These are phyloP conservation scores for Aspergillus sp. DNA, from an alignment of 2,329 filamentous ascomycete species.

Conservation along the genomic window DNA sequence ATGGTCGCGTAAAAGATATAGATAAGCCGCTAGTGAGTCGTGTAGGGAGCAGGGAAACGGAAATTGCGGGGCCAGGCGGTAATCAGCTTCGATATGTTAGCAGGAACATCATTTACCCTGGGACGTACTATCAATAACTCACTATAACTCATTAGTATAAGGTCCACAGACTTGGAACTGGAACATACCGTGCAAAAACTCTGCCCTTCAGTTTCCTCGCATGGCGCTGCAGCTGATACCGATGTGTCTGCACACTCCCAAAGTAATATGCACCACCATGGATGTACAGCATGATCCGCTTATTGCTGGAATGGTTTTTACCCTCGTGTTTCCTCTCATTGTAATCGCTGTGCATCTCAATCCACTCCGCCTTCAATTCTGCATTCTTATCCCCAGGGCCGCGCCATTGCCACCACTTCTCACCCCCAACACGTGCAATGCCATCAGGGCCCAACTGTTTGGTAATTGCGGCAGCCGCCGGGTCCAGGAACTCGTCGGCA, in stretches of 20 bases:
- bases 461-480: slow-evolving; percentile 66
- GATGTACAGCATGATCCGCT: slow-evolving; percentile 86
- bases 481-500: slow-evolving; percentile 60
- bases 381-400: slow-evolving; percentile 49
- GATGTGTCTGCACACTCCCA: slow-evolving; percentile 90
- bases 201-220: slow-evolving; percentile 89
- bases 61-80: slow-evolving; percentile 87
- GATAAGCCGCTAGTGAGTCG: slow-evolving; percentile 84
- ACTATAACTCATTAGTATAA: slow-evolving; percentile 24
- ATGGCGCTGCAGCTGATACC: slow-evolving; percentile 97
- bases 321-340: slow-evolving; percentile 63
- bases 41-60: slow-evolving; percentile 92
- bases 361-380: slow-evolving; percentile 81
- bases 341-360: slow-evolving; percentile 88
- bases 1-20: slow-evolving; percentile 75
- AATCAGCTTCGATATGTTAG: slow-evolving; percentile 53
- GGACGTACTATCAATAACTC: slow-evolving; percentile 9
- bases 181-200: slow-evolving; percentile 67
- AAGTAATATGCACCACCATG: slow-evolving; percentile 97
- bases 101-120: not conserved
- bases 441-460: slow-evolving; percentile 77
- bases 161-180: not conserved
- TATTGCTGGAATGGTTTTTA: slow-evolving; percentile 50
- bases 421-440: slow-evolving; percentile 72
- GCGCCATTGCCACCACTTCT: slow-evolving; percentile 88